Percentiles rank a stretch among this genome's conserved stretches.
Conservation (phyloP, 23 red algal species). For the Cyanidioschyzon merolae region DNA sequence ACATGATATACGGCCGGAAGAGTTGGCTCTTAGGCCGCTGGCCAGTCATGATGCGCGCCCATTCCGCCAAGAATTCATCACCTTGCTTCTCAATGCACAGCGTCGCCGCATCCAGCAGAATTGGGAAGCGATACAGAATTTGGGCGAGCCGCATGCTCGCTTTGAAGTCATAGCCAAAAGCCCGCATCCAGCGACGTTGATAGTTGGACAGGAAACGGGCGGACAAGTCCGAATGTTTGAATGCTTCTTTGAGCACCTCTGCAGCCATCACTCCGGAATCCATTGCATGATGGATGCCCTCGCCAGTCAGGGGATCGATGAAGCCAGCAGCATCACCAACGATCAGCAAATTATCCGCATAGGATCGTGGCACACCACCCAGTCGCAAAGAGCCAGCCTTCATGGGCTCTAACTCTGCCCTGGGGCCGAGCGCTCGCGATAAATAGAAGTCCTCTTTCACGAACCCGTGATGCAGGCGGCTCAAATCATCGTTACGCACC, state of each 20-base stretch:
- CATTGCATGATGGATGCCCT: constrained; percentile 31
- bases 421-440: constrained; percentile 14
- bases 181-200: constrained; percentile 14
- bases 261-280: constrained; percentile 14
- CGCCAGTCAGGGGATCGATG: constrained; percentile 31
- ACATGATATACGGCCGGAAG: constrained; percentile 21
- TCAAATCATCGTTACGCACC: constrained; percentile 22
- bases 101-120: constrained; percentile 24
- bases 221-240: constrained; percentile 14
- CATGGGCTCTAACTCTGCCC: constrained; percentile 22
- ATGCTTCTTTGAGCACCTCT: constrained; percentile 9
- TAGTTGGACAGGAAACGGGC: constrained; percentile 19
- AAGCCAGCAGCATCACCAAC: constrained; percentile 26
- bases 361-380: constrained; percentile 16
- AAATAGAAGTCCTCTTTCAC: constrained; percentile 21
- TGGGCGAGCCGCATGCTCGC: constrained; percentile 20
- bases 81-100: constrained; percentile 17
- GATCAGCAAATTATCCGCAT: constrained; percentile 18
- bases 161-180: constrained; percentile 17
- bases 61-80: constrained; percentile 29
- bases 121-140: constrained; percentile 24
- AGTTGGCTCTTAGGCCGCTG: constrained; percentile 25
- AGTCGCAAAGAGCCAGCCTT: constrained; percentile 21
- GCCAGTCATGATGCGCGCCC: constrained; percentile 28
- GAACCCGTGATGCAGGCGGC: constrained; percentile 22